Conservation (phyloP, 257 asterid genomes). For the Cordia subcordata region DNA sequence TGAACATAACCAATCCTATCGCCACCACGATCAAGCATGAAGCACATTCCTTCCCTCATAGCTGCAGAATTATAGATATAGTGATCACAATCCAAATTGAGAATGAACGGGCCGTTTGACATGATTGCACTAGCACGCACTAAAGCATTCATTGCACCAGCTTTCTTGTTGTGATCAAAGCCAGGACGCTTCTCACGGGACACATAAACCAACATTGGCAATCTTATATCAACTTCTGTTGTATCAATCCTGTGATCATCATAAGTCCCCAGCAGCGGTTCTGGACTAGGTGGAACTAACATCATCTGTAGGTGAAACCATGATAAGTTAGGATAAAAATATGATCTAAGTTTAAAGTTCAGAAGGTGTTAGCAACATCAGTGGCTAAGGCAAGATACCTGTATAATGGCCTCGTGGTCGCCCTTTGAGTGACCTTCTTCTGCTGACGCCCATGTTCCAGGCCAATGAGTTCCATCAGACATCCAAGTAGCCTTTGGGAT, state of each 20-base stretch:
- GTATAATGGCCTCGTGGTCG: constrained; percentile 89
- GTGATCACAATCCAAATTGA: constrained; percentile 91
- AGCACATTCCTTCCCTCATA: constrained; percentile 91
- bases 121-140: constrained; percentile 89
- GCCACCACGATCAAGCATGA: constrained; percentile 93
- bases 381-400: constrained; percentile 32
- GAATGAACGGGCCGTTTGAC: constrained; percentile 89
- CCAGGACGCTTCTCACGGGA: constrained; percentile 83
- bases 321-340: neutral
- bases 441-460: constrained; percentile 73
- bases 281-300: constrained; percentile 79
- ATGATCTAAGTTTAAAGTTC: neutral
- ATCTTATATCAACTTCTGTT: constrained; percentile 60
- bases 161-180: constrained; percentile 92
- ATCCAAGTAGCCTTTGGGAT: constrained; percentile 88
- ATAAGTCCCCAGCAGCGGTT: constrained; percentile 56
- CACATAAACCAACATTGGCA: constrained; percentile 90
- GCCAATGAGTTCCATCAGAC: constrained; percentile 94
- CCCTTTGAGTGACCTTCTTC: constrained; percentile 73
- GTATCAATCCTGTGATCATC: constrained; percentile 58
- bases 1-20: constrained; percentile 85
- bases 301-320: constrained; percentile 53
- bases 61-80: constrained; percentile 75
- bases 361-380: neutral
- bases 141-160: constrained; percentile 93